Evolutionary conservation across 169 alveolate species (phyloP), one percentile per base, ranked within the genome.

Genomic region (Besnoitia besnoiti): DNA sequence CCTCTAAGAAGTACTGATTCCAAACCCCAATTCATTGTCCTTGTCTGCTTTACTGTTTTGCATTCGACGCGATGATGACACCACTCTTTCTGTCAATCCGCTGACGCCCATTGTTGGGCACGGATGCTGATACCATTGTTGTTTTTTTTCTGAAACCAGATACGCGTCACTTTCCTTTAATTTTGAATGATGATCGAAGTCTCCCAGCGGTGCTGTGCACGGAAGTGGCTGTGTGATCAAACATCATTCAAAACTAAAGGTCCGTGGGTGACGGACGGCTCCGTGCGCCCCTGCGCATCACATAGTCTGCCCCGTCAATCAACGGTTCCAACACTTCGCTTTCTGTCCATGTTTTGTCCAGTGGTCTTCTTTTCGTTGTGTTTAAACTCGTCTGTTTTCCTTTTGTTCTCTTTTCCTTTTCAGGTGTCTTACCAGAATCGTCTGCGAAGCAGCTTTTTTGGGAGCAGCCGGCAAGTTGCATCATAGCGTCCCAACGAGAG

Each of bases 1-100:
- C 92, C 92, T 89, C 92, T 89, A 89, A 89, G 92, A 89, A 89
- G 92, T 89, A 0, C 92, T 89, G 92, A 89, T 4, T 21, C 37
- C 46, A 46, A 5, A n/a, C 5, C 1, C 30, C 46, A 42, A 7
- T 19, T 12, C 49, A n/a, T 12, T 85, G 40, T 37, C 8, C 35
- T 39, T 35, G 47, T 21, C 0, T 50, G 0, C 49, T 85, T 3
- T 84, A 0, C 33, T 8, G 51, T 39, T n/a, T n/a, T n/a, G n/a
- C n/a, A n/a, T n/a, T 37, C 39, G 87, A 40, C 59, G 40, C 40
- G 49, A 39, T 82, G 73, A 82, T 62, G 76, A 73, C 30, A 49
- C 35, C 12, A 35, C 30, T 5, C 16, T 46, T 46, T 89, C 92
- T 89, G 92, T 89, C 92, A 89, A 89, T 89, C 92, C 79, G 5